phyloP scores from a whole-genome alignment of 2,329 filamentous ascomycete species.

The Zymoseptoria passerinii region DNA sequence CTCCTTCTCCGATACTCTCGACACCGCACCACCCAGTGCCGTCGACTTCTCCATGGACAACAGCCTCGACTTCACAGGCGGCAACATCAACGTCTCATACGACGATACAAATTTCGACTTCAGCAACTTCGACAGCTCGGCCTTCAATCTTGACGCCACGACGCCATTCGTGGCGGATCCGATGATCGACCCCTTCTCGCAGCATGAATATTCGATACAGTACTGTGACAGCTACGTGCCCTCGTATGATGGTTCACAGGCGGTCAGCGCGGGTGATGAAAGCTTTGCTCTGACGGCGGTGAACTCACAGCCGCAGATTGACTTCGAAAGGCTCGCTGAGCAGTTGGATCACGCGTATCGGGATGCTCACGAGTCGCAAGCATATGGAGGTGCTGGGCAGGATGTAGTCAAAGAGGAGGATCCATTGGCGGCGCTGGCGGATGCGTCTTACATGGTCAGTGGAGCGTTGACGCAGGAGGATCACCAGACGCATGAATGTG shows the following conservation, averaged over 20 bases:
- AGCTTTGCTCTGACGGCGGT: not conserved
- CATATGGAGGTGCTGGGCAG: conserved; percentile 13
- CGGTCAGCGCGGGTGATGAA: not conserved
- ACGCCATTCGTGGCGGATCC: conserved; percentile 19
- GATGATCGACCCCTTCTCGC: conserved; percentile 17
- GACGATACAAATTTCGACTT: conserved; percentile 24
- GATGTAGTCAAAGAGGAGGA: conserved; percentile 6
- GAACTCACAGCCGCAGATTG: not conserved
- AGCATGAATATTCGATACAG: conserved; percentile 6
- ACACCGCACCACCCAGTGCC: conserved; percentile 11
- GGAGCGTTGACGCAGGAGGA: not conserved
- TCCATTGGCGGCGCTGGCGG: conserved; percentile 6
- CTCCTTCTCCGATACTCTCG: conserved; percentile 11
- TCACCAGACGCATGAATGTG: not conserved
- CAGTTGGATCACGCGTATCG: conserved; percentile 5
- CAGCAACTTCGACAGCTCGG: conserved; percentile 22
- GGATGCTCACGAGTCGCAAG: conserved; percentile 6
- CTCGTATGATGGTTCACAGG: not conserved
- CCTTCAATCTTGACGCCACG: conserved; percentile 22
- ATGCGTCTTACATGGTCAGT: conserved; percentile 5
- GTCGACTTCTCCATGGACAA: conserved; percentile 21
- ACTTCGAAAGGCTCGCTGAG: not conserved
- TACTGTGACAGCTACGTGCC: conserved; percentile 13
- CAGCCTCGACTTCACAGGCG: conserved; percentile 34
- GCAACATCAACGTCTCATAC: conserved; percentile 35